Base-by-base conservation (phyloP, 2,329 filamentous ascomycete species). In the Monosporascus sp. region DNA sequence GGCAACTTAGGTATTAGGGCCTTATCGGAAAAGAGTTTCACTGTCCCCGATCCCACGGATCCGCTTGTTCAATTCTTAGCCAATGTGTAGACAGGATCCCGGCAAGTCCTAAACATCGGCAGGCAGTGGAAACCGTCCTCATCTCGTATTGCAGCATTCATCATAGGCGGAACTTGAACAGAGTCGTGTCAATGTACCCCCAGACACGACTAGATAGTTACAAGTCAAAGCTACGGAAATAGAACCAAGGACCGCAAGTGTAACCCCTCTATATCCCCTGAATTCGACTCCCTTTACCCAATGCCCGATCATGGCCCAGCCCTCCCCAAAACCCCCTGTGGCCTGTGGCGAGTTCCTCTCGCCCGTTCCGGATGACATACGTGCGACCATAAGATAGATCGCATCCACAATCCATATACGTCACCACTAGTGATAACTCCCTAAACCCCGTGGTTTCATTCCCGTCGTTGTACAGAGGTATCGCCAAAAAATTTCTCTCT, bases 401-500 rank as follows among this genome's bases (percentile, higher is more conserved):
- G 31, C 31, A 14, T 9, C 31, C 31, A 3, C 2, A 35, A 35
- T 11, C 31, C 31, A 14, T 9, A 5, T 14, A 14, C 9, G 9
- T 35, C 31, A 14, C 9, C 28, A 31, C 3, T 11, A 31, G 28
- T 31, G 28, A 49, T 52, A 52, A 45, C 48, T 51, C 54, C 52
- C 52, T 58, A 41, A 48, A 52, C 55, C 51, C 31, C 24, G 52
- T 56, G 51, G 47, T 55, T 51, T 51, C 48, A 44, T 52, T 46
- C 24, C 43, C 5, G 43, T 24, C 24, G 20, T 44, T 44, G 20
- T 44, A 44, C 60, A 62, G 57, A 58, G 58, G 58, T 62, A 62
- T 59, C 60, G 55, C 43, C 52, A 52, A 43, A 31, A 40, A 53
- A 2, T 47, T 48, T 44, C 54, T 51, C 24, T 31, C 31, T 51